These are phyloP conservation scores for Aschersonia sp. DNA, from an alignment of 2,329 filamentous ascomycete genomes.

Conservation along the genomic window DNA sequence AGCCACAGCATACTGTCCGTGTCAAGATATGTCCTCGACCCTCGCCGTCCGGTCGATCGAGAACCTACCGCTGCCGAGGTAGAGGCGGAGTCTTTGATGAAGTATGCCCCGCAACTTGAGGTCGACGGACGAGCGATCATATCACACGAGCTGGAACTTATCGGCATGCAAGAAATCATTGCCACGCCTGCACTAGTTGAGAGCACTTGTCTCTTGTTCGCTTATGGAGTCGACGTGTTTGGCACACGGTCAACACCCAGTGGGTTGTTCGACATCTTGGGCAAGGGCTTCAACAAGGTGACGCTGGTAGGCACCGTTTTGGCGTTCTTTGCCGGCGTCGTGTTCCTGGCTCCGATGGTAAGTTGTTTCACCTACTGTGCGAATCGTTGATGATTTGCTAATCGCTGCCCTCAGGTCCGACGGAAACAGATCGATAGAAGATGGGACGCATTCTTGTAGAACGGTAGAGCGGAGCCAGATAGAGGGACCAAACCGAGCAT, in stretches of 20 bases:
- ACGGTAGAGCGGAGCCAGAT: background rate
- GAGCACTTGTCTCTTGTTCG: constrained; percentile 81
- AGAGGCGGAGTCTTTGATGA: constrained; percentile 64
- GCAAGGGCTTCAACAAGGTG: constrained; percentile 84
- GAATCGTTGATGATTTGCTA: background rate
- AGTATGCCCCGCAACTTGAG: constrained; percentile 63
- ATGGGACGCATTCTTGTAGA: constrained; percentile 33
- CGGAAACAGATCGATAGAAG: constrained; percentile 54
- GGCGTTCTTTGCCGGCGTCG: constrained; percentile 62
- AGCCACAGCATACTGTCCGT: constrained; percentile 65
- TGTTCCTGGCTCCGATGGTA: constrained; percentile 75
- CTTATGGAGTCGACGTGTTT: constrained; percentile 79
- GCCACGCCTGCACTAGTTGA: constrained; percentile 70
- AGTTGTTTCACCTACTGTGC: constrained; percentile 19
- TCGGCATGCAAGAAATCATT: constrained; percentile 60
- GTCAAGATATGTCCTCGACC: constrained; percentile 65
- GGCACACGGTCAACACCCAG: constrained; percentile 78
- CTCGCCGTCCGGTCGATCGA: constrained; percentile 70
- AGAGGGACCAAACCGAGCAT: too few species aligned
- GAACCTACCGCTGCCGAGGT: constrained; percentile 67
- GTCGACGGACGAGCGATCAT: constrained; percentile 71
- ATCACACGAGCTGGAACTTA: constrained; percentile 68
- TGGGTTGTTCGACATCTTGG: constrained; percentile 79
- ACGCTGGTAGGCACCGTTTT: constrained; percentile 73
- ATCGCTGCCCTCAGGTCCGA: constrained; percentile 25